Base-by-base conservation (phyloP, 805 yeast species). In the Candida suzukii region DNA sequence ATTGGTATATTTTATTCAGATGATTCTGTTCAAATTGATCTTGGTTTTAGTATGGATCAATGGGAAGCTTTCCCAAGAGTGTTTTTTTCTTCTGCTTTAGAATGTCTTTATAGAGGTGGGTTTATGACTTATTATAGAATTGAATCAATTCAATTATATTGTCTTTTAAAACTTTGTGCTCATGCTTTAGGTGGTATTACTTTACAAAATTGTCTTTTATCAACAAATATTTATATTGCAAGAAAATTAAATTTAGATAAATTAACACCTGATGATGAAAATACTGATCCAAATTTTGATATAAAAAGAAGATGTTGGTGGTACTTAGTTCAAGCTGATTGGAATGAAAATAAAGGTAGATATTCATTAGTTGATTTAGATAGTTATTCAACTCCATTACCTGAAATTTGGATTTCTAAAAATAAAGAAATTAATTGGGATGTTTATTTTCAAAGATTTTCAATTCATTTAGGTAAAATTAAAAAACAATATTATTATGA, bases 61-160 rank as follows among this genome's bases (percentile, higher is more conserved):
- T 48, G 58, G 52, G 58, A 57, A 38, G 46, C 51, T 14, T 53
- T 48, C 21, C 60, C 64, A 1, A 51, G 57, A 22, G 53, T 51
- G 0, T 49, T 61, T 18, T 57, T 59, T 40, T 51, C 58, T 3
- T 57, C 62, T 35, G 52, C 58, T 2, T 42, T 62, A 18, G 68
- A 63, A 39, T 55, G 58, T 38, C 47, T 63, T 11, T 57, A 46
- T 36, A 45, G 67, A 25, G 65, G 64, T 14, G 48, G 64, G 31
- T 61, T 47, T 37, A 51, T 61, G 57, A 55, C 61, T n/a, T 47
- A 48, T 37, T 60, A 63, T 3, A 50, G 52, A 25, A 39, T 60
- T 2, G 41, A 39, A 19, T 41, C 59, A 1, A 38, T 63, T 22
- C 66, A 63, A 41, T 37, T 50, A 4, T 54, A 54, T 38, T 41